Evolutionary conservation across 2,329 filamentous ascomycete species (phyloP), one percentile per base, ranked within the genome.

Genomic region (Didymella segeticola): DNA sequence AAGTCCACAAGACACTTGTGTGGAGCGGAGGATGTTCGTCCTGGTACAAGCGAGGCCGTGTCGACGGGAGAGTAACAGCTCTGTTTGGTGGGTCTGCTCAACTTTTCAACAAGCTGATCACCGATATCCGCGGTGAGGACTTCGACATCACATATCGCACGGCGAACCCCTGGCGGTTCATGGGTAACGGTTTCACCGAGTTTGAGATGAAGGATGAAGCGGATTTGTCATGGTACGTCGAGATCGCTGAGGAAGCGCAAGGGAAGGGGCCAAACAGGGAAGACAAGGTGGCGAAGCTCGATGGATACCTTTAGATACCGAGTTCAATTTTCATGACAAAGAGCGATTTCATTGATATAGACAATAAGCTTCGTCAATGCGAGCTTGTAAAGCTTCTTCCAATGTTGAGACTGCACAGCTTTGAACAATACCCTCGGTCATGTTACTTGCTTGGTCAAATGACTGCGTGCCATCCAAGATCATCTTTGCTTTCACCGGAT

Each of bases 151-250:
- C 64, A 39, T 82, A 82, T 57, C 68, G 72, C 37, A 75, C 70
- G 14, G 50, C 60, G n/a, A 82, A 82, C 61, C 66, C 72, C 14
- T 82, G 78, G 59, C 55, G 74, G 22, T 80, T 80, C 57, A 75
- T 82, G 77, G 80, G 79, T 0, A 81, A 81, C 63, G 79, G 80
- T 1, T 77, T 78, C 56, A 78, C 77, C 2, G 66, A 67, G 31
- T 69, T 68, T 51, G 76, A 80, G 57, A 68, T 74, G 63, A 65
- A 75, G 12, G 70, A 71, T 15, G 70, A 62, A 22, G 69, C 69
- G 53, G 66, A 69, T 56, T 36, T 66, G 11, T 60, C 57, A 4
- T 66, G 57, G 57, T 66, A 65, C 29, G 61, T 63, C 12, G 63
- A 62, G 43, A 57, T 65, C 15, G 57, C 62, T 2, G 62, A 65